Conservation (phyloP, 2,329 filamentous ascomycete genomes). For the Fusarium sp. region DNA sequence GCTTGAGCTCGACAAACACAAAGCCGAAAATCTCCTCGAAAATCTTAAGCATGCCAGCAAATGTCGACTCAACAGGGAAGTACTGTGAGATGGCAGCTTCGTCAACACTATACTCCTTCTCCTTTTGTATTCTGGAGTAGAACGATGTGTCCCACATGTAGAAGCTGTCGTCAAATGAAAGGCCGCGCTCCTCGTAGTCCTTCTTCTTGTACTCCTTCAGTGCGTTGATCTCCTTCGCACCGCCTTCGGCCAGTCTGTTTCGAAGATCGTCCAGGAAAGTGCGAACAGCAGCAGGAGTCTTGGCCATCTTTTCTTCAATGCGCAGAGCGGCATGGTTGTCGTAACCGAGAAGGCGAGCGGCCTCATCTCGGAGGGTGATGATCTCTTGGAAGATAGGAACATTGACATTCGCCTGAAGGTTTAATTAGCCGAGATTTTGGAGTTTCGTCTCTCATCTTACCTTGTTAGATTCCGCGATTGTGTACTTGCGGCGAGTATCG, state of each 20-base stretch:
- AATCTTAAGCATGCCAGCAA: constrained; percentile 82
- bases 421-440: background rate
- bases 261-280: constrained; percentile 78
- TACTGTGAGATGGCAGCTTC: constrained; percentile 85
- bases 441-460: constrained; percentile 45
- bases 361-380: constrained; percentile 79
- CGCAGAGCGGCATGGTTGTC: constrained; percentile 79
- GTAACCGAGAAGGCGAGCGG: constrained; percentile 80
- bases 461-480: constrained; percentile 84
- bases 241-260: constrained; percentile 73
- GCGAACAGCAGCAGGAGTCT: constrained; percentile 76
- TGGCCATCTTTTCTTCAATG: constrained; percentile 89
- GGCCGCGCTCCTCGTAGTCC: constrained; percentile 69
- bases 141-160: constrained; percentile 86
- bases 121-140: constrained; percentile 83
- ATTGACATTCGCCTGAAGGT: constrained; percentile 70
- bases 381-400: constrained; percentile 79
- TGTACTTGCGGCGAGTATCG: constrained; percentile 74
- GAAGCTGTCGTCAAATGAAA: constrained; percentile 74
- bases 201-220: constrained; percentile 80
- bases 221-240: constrained; percentile 74
- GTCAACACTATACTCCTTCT: constrained; percentile 82
- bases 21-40: constrained; percentile 87
- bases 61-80: constrained; percentile 79
- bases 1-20: constrained; percentile 77